Base-by-base conservation (phyloP, 306 rosid genomes). In the Cicer pinnatifidum region DNA sequence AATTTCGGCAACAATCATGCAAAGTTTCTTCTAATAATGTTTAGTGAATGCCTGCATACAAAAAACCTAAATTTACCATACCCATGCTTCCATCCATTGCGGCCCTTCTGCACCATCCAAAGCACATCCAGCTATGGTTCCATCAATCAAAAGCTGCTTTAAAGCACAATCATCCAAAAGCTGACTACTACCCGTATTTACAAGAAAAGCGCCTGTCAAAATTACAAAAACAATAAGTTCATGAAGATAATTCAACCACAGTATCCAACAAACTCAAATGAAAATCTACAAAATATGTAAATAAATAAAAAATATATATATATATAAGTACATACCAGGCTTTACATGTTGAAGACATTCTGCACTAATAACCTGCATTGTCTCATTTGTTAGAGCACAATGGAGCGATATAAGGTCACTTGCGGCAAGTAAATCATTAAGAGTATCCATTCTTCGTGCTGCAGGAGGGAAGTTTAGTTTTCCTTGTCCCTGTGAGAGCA, bases 51-150 rank as follows among this genome's bases (percentile, higher is more conserved):
- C 66, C 37, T 69, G 33, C 60, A 51, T 39, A 37, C 15, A 8
- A 16, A 66, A 76, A 78, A 46, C 57, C 52, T 54, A 76, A 69
- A 81, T 65, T 68, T 77, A 70, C 78, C 85, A 51, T 87, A 95
- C 99, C 99, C 99, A 95, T 85, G 99, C 97, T 90, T 95, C 99
- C 99, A 95, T 95, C 99, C 99, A 95, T 73, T 95, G 99, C 33
- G 97, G 97, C 58, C 99, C 99, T 84, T 95, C 99, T 39, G 97
- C 99, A 44, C 99, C 99, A 80, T 95, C 99, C 74, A 95, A 89
- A 73, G 99, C 99, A 88, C 95, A 88, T 57, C 99, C 99, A 72
- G 97, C 99, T 78, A 95, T 75, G 83, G 96, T 90, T 86, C 89
- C 99, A 77, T 95, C 99, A 83, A 95, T 95, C 80, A 95, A 76